Evolutionary conservation across 176 grass and related monocot genomes (phyloP).

Genomic region (Stipa capillata): DNA sequence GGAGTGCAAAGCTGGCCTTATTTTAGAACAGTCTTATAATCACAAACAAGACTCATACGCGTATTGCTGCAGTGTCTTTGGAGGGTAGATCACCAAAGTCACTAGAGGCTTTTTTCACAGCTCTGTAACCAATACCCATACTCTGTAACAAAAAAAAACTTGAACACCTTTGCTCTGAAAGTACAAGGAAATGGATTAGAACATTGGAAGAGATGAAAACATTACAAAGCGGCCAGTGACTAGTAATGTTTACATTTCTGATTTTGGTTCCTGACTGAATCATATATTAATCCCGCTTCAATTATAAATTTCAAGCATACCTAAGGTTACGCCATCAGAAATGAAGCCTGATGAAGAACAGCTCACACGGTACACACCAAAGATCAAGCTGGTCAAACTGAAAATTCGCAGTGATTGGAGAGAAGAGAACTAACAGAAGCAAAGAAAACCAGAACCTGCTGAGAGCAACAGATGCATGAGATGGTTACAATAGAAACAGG

Average conservation of each 20-base stretch:
- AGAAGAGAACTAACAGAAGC: conserved; percentile 22
- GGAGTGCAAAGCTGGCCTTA: conserved; percentile 39
- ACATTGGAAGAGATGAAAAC: background rate
- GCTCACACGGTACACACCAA: background rate
- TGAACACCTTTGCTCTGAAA: conserved; percentile 23
- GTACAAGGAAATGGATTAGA: background rate
- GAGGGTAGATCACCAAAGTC: conserved; percentile 35
- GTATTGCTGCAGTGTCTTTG: conserved; percentile 33
- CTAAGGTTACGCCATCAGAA: conserved; percentile 23
- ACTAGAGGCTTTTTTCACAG: conserved; percentile 26
- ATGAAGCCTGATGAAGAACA: background rate
- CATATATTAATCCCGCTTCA: background rate
- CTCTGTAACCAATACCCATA: conserved; percentile 50
- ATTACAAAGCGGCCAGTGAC: background rate
- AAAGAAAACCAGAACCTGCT: conserved; percentile 34
- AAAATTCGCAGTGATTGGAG: background rate
- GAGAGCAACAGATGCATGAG: background rate
- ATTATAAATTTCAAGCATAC: conserved; percentile 5
- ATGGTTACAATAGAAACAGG: background rate
- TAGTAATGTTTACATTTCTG: background rate
- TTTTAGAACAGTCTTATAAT: conserved; percentile 38
- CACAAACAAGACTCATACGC: conserved; percentile 37
- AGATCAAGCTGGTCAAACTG: background rate
- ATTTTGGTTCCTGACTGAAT: background rate
- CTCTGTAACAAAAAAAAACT: conserved; percentile 16